Conservation (phyloP, 164 flowering plant genomes). For the Berberis thunbergii region DNA sequence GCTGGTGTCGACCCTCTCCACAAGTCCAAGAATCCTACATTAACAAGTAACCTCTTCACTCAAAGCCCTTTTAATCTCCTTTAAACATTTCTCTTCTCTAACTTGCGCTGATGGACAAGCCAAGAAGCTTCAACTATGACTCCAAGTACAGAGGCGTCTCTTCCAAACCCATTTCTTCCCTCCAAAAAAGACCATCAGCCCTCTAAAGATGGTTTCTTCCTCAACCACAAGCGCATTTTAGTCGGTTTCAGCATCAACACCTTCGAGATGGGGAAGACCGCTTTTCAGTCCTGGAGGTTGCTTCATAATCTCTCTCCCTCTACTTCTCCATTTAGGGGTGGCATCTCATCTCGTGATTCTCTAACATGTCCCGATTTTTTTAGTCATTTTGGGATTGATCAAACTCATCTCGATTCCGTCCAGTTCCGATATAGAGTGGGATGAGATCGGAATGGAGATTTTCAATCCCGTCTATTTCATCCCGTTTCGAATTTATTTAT, state of each 20-base stretch:
- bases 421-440: too few relatives aligned
- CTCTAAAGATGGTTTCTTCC: constrained; percentile 50
- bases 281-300: constrained; percentile 68
- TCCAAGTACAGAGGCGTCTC: constrained; percentile 48
- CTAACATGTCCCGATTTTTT: too few relatives aligned
- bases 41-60: constrained; percentile 28
- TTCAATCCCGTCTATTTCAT: too few relatives aligned
- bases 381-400: too few relatives aligned
- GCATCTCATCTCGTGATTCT: too few relatives aligned
- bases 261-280: constrained; percentile 55
- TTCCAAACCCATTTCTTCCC: constrained; percentile 30
- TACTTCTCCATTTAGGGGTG: not conserved
- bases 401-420: too few relatives aligned
- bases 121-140: constrained; percentile 69
- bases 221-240: constrained; percentile 57
- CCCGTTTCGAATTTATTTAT: too few relatives aligned
- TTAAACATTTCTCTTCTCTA: not conserved
- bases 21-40: constrained; percentile 53
- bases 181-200: constrained; percentile 37
- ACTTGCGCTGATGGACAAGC: constrained; percentile 19
- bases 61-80: too few relatives aligned
- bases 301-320: not conserved
- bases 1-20: constrained; percentile 55
- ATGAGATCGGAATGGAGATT: too few relatives aligned
- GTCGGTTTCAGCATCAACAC: constrained; percentile 69